phyloP scores from a whole-genome alignment of 768 basidiomycete species.

The Polyporus arcularius region DNA sequence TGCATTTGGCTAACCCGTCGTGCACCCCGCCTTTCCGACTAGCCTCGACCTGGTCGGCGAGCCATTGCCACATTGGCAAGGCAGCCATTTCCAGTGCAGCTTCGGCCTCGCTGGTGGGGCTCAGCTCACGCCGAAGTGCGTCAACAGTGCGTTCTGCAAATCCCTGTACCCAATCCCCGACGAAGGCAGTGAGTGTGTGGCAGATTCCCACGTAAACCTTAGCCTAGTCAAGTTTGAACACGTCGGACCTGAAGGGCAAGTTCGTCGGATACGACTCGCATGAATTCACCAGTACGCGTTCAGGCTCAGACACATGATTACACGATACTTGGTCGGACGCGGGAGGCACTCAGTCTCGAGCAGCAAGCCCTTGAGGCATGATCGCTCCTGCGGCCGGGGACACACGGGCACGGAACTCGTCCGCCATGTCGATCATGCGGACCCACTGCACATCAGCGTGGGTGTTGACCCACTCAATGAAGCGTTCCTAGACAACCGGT shows the following conservation, averaged over 20 bases:
- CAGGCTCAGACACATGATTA: too few relatives aligned
- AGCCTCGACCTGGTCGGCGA: constrained; percentile 14
- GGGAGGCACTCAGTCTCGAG: not conserved
- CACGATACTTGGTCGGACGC: too few relatives aligned
- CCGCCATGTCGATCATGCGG: constrained; percentile 66
- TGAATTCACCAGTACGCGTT: too few relatives aligned
- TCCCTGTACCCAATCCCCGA: not conserved
- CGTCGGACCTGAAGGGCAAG: too few relatives aligned
- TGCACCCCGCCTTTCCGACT: constrained; percentile 7
- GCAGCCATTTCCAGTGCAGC: constrained; percentile 18
- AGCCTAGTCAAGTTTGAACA: too few relatives aligned
- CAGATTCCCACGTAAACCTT: too few relatives aligned
- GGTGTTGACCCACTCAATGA: constrained; percentile 74
- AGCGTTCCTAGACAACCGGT: constrained; percentile 49
- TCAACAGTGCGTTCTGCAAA: not conserved
- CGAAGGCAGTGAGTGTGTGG: too few relatives aligned
- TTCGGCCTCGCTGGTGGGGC: not conserved
- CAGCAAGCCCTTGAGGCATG: constrained; percentile 46
- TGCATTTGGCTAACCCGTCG: constrained; percentile 8
- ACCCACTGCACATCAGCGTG: constrained; percentile 73
- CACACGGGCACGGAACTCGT: constrained; percentile 59
- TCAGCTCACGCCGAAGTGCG: not conserved
- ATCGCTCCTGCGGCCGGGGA: constrained; percentile 48
- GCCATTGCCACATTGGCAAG: constrained; percentile 13
- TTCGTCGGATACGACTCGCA: too few relatives aligned